Evolutionary conservation across 2,329 filamentous ascomycete species (phyloP).

Genomic region (Drechslera avenae): DNA sequence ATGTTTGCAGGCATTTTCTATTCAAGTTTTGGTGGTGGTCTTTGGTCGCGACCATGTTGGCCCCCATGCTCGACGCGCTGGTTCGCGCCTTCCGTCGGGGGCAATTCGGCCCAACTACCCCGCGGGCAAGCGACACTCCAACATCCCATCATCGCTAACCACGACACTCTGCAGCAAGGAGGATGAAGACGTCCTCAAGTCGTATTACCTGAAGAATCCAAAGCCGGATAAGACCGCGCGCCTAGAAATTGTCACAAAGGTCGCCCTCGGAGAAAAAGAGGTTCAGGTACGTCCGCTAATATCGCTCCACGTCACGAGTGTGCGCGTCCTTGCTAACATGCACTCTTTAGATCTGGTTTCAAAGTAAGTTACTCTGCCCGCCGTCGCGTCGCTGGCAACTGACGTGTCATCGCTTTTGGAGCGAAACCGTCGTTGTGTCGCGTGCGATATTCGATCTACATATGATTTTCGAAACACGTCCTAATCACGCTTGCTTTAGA

Average conservation of each 20-base stretch:
- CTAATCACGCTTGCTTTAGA: conserved; percentile 16
- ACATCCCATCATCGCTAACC: conserved; percentile 35
- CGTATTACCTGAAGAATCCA: conserved; percentile 80
- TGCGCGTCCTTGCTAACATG: conserved; percentile 39
- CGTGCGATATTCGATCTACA: background rate
- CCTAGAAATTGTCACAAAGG: conserved; percentile 80
- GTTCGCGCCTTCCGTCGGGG: conserved; percentile 32
- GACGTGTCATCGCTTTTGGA: background rate
- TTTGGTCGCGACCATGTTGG: conserved; percentile 25
- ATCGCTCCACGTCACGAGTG: conserved; percentile 33
- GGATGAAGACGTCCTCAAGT: conserved; percentile 86
- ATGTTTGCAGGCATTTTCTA: conserved; percentile 28
- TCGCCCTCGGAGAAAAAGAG: conserved; percentile 91
- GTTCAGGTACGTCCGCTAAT: conserved; percentile 73
- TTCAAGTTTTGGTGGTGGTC: conserved; percentile 13
- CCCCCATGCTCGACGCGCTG: conserved; percentile 36
- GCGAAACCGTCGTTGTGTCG: background rate
- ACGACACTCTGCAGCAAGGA: conserved; percentile 54
- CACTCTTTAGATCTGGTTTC: conserved; percentile 85
- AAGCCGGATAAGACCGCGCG: conserved; percentile 92
- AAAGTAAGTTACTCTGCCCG: conserved; percentile 48
- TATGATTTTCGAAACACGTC: conserved; percentile 8
- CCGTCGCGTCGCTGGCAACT: background rate
- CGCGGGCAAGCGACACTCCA: conserved; percentile 27
- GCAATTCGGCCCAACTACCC: conserved; percentile 22